Evolutionary conservation across 768 basidiomycete species (phyloP).

Genomic region (Pulveroboletus ravenelii): DNA sequence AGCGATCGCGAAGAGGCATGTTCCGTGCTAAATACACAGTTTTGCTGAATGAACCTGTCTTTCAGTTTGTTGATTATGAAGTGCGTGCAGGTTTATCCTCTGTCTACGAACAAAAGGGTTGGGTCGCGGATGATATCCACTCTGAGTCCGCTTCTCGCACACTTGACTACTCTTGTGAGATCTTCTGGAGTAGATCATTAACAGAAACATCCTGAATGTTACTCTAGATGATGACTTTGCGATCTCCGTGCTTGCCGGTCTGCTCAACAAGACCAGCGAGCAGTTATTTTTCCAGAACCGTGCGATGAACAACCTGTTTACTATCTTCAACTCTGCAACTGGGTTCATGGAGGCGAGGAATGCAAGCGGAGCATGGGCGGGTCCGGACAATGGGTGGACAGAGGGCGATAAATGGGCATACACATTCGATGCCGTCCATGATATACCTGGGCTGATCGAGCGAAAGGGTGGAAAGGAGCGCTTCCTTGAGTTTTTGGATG

Average conservation of each 20-base stretch:
- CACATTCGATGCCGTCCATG: slow-evolving; percentile 73
- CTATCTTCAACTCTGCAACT: slow-evolving; percentile 58
- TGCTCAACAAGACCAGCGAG: slow-evolving; percentile 47
- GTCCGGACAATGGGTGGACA: slow-evolving; percentile 71
- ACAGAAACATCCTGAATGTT: background rate
- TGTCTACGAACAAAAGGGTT: slow-evolving; percentile 63
- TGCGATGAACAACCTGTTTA: slow-evolving; percentile 51
- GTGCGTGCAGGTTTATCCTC: slow-evolving; percentile 73
- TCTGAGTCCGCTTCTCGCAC: slow-evolving; percentile 78
- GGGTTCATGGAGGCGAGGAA: slow-evolving; percentile 83
- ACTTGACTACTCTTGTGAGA: slow-evolving; percentile 70
- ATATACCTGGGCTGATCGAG: slow-evolving; percentile 56
- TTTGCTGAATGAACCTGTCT: background rate
- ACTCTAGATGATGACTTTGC: slow-evolving; percentile 72
- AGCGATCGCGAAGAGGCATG: slow-evolving; percentile 67
- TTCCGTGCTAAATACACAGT: background rate
- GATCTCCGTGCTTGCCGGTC: slow-evolving; percentile 54
- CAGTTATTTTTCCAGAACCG: slow-evolving; percentile 52
- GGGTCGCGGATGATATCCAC: slow-evolving; percentile 76
- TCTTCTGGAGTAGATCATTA: background rate
- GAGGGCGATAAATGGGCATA: slow-evolving; percentile 80
- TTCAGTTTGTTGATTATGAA: slow-evolving; percentile 70
- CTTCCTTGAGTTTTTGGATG: slow-evolving; percentile 66
- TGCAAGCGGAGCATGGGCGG: slow-evolving; percentile 66
- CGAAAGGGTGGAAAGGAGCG: slow-evolving; percentile 58